Base-by-base conservation (phyloP, 176 grass and related monocot species). In the Oryza glumipatula region DNA sequence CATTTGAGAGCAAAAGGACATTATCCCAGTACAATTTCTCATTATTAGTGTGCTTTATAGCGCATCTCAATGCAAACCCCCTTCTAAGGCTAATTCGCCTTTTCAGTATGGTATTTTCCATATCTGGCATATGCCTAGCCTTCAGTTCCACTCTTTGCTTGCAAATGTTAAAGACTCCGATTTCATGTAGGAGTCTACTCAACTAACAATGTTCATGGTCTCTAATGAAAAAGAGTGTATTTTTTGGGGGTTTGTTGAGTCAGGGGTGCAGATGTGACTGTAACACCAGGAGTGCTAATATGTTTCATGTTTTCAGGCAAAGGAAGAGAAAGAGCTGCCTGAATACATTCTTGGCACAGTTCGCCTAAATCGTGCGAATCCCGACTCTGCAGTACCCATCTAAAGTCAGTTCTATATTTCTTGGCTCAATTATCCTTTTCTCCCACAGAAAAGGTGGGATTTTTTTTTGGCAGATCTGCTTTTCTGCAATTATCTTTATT, bases 291-390 rank as follows among this genome's bases (percentile, higher is more conserved):
- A 17, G 21, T 67, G 63, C 49, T 88, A 82, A 58, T 69, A 67
- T 71, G 32, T 64, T 76, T 81, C 45, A 69, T 81, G 64, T 79
- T 69, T 91, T 77, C 93, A 98, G 96, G 96, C 91, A 51, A 92
- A 89, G 78, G 93, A 98, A 78, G 96, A 94, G 83, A 87, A 63
- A n/a, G 96, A 95, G 88, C 88, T 98, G 46, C 96, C 96, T 15
- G 96, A 98, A 80, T 98, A 95, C 84, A 89, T 98, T 86, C 88
- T 98, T 77, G 96, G 96, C 46, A 94, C 96, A 43, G 93, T 98
- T 54, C 87, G 89, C 15, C 81, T 98, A 66, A 98, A 95, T 12
- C 93, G 88, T 11, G 77, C 92, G 64, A 92, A 83, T 84, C 83
- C 85, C 0, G 89, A 94, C 39, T 83, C 83, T 63, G 96, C 96